These are phyloP conservation scores for Artomyces pyxidatus DNA, from an alignment of 768 basidiomycete species.

Conservation along the genomic window DNA sequence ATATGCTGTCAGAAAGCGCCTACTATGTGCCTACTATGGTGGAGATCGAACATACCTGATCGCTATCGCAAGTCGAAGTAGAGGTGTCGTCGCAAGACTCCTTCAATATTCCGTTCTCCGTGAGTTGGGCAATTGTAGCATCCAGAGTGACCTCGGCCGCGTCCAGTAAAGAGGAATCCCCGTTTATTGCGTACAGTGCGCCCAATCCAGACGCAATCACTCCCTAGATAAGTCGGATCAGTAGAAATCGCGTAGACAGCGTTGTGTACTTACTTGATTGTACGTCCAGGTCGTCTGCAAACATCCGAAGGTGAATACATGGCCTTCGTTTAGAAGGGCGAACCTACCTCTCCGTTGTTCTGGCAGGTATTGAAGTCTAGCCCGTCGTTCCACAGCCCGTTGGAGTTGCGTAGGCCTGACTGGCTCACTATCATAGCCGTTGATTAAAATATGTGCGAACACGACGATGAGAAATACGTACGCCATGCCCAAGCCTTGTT, in stretches of 20 bases:
- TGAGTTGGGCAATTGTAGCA: slow-evolving; percentile 36
- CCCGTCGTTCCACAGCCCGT: slow-evolving; percentile 40
- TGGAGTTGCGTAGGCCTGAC: slow-evolving; percentile 39
- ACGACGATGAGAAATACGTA: slow-evolving; percentile 9
- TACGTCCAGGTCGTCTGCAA: slow-evolving; percentile 50
- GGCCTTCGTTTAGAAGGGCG: too few relatives aligned
- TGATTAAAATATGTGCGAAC: background rate
- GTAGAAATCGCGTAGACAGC: background rate
- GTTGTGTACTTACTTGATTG: slow-evolving; percentile 35
- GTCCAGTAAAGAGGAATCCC: slow-evolving; percentile 31
- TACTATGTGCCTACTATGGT: too few relatives aligned
- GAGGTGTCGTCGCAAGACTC: slow-evolving; percentile 45
- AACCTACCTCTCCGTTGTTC: slow-evolving; percentile 34
- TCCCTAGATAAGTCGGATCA: slow-evolving; percentile 26
- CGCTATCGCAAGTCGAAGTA: slow-evolving; percentile 31
- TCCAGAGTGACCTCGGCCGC: slow-evolving; percentile 47
- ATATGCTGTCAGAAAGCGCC: too few relatives aligned
- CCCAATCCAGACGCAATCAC: slow-evolving; percentile 48
- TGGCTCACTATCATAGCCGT: slow-evolving; percentile 26
- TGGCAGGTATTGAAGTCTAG: slow-evolving; percentile 26
- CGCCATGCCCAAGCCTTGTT: slow-evolving; percentile 27
- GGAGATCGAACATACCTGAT: background rate
- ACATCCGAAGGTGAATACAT: background rate
- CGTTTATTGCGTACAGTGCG: slow-evolving; percentile 34
- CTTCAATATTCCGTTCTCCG: slow-evolving; percentile 33